Evolutionary conservation across 2,329 filamentous ascomycete genomes (phyloP), one percentile per base, ranked within the genome.

Genomic region (Pseudocercospora pini-densiflorae): DNA sequence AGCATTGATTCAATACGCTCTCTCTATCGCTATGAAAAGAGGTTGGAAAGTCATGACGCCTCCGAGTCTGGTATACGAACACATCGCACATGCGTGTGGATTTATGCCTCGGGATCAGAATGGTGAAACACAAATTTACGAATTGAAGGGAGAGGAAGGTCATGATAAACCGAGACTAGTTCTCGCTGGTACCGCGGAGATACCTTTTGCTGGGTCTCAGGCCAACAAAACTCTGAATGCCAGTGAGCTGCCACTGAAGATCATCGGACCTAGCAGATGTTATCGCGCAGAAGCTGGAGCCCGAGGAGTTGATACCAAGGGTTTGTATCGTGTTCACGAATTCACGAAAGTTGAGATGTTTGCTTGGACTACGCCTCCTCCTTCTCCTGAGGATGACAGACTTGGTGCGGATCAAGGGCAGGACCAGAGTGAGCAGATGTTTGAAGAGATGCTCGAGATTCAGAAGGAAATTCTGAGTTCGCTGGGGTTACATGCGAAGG

Each of bases 301-400:
- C 0, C 86, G 94, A 45, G 95, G 95, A 31, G 89, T 91, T 24
- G 92, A 95, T 73, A 97, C 94, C 1, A 97, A 97, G 81, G 95
- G 95, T 5, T 83, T 99, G 1, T 99, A 98, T 81, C 90, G 95
- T 29, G 95, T 99, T 3, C 95, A 99, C 80, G 95, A 99, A 80
- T 99, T 99, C 80, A 97, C 93, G 29, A 99, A 99, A 79, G 94
- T 99, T 0, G 95, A 99, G 80, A 89, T 99, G 84, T 98, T 99
- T 77, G 93, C 91, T 0, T 99, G 95, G 95, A 91, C 92, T 64
- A 74, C 2, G 77, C 75, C 33, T 9, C 58, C 57, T 40, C 76
- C 67, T 49, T 68, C 68, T 5, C 64, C 65, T 9, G 73, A 74
- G 14, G 57, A 61, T 16, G 68, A 68, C 12, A 16, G 40, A 9